A percentile compares a stretch with the other conserved stretches of the same genome.
Evolutionary conservation across 805 yeast genomes (phyloP).

Genomic region (Schwanniomyces yamadae): DNA sequence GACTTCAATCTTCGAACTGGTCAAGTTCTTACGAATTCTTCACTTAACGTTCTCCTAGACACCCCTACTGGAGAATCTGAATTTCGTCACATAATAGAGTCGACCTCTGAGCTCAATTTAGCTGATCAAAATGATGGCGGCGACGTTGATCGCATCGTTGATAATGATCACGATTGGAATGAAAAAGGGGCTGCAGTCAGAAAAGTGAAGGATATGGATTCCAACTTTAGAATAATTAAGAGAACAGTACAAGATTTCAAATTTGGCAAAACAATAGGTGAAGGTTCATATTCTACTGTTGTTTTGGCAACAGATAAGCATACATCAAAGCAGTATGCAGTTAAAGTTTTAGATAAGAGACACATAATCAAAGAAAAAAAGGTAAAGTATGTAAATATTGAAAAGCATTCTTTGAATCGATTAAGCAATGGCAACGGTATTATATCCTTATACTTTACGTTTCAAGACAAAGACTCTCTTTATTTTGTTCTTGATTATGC

Average conservation of each 20-base stretch:
- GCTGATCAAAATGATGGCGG: not conserved
- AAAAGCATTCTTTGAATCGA: constrained; percentile 74
- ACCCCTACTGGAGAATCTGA: constrained; percentile 24
- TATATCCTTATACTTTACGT: constrained; percentile 69
- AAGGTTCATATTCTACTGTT: constrained; percentile 47
- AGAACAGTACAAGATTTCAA: constrained; percentile 41
- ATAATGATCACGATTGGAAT: constrained; percentile 27
- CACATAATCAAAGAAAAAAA: constrained; percentile 80
- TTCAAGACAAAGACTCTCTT: constrained; percentile 71
- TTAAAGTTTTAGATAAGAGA: constrained; percentile 71
- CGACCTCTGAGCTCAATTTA: constrained; percentile 7
- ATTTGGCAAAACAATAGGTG: constrained; percentile 43
- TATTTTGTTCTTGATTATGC: constrained; percentile 81
- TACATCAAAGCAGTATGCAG: constrained; percentile 63
- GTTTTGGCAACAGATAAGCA: constrained; percentile 48
- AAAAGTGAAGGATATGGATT: constrained; percentile 13
- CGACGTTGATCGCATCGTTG: constrained; percentile 2
- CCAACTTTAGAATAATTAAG: constrained; percentile 25
- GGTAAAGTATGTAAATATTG: constrained; percentile 81
- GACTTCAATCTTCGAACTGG: constrained; percentile 27
- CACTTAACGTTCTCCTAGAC: constrained; percentile 36
- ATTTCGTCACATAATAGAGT: constrained; percentile 14
- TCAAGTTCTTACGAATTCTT: constrained; percentile 31
- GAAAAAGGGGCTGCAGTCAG: constrained; percentile 36
- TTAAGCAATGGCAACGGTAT: constrained; percentile 61